Evolutionary conservation across 768 basidiomycete species (phyloP), one percentile per base, ranked within the genome.

Genomic region (Gyrodon lividus): DNA sequence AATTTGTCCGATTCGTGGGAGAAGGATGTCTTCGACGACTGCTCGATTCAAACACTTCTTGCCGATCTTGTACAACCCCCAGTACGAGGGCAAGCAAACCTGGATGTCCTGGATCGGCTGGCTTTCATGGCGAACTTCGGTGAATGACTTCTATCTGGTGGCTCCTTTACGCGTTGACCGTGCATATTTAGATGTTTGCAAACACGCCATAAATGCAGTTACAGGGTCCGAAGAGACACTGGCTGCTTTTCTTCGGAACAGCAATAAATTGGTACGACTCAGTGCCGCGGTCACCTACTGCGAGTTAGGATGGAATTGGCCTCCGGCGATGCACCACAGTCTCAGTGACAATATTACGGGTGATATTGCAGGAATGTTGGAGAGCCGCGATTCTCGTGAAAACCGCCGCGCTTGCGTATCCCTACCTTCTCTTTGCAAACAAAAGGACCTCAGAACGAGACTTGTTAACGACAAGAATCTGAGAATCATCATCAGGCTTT

Each of bases 91-190:
- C 54, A 55, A 23, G 52, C 57, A 3, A 59, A 57, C 31, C 24
- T 63, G 35, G 61, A 68, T 1, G 48, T 43, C 2, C 46, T 70
- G 5, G 66, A 70, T 19, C 63, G 62, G 13, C 48, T 68, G 8
- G 58, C 65, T 2, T 66, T 70, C 46, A 63, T 70, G 61, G 58
- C 63, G 3, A 59, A 52, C 45, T 68, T 70, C n/a, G 50, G 67
- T 68, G 24, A 17, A 61, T 14, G 13, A 31, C 48, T 38, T 4
- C 8, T 14, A 22, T 8, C 13, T 31, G 16, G 14, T 19, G 5
- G 43, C 9, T 0, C 7, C 4, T 22, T 35, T 26, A 34, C n/a
- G 3, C 37, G 10, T 23, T 38, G 35, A 60, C 16, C 37, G 31
- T 20, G 1, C 8, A 9, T 31, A 6, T 9, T 33, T 30, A 68